Percentiles rank a stretch among this genome's conserved stretches.
Evolutionary conservation across 768 basidiomycete genomes (phyloP).

Genomic region (Amyloporia xantha): DNA sequence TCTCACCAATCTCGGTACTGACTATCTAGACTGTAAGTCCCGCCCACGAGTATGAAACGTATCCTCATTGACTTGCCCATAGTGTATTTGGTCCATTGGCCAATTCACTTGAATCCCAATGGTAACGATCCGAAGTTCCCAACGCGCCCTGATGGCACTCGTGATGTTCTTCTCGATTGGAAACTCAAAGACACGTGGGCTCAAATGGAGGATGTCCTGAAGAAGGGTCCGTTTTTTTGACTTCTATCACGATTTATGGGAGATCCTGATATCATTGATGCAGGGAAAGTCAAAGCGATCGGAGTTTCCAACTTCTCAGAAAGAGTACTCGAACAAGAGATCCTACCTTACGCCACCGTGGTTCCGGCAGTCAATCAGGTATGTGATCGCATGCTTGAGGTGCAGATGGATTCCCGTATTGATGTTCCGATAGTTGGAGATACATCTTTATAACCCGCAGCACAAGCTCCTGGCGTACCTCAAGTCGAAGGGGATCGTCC

Average conservation of each 20-base stretch:
- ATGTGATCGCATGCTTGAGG: slow-evolving; percentile 11
- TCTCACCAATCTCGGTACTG: slow-evolving; percentile 69
- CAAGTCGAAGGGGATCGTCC: slow-evolving; percentile 56
- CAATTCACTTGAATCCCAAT: slow-evolving; percentile 63
- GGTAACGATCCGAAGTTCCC: slow-evolving; percentile 60
- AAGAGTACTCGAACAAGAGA: slow-evolving; percentile 59
- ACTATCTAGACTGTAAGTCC: slow-evolving; percentile 73
- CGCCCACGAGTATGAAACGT: background rate
- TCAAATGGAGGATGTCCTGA: slow-evolving; percentile 70
- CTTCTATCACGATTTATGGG: background rate
- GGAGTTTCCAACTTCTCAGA: slow-evolving; percentile 77
- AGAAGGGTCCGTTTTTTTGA: slow-evolving; percentile 40
- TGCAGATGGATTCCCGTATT: background rate
- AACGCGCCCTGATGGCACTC: slow-evolving; percentile 50
- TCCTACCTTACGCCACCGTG: slow-evolving; percentile 60
- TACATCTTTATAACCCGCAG: slow-evolving; percentile 72
- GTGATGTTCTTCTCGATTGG: slow-evolving; percentile 65
- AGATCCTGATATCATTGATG: too few species aligned
- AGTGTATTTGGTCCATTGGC: slow-evolving; percentile 79
- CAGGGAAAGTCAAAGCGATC: slow-evolving; percentile 59
- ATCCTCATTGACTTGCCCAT: slow-evolving; percentile 11
- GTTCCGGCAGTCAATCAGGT: slow-evolving; percentile 73
- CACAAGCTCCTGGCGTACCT: slow-evolving; percentile 60
- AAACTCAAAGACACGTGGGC: slow-evolving; percentile 72
- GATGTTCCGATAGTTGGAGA: slow-evolving; percentile 44